Evolutionary conservation across 2,329 filamentous ascomycete species (phyloP).

Genomic region (Fusarium papillatum): DNA sequence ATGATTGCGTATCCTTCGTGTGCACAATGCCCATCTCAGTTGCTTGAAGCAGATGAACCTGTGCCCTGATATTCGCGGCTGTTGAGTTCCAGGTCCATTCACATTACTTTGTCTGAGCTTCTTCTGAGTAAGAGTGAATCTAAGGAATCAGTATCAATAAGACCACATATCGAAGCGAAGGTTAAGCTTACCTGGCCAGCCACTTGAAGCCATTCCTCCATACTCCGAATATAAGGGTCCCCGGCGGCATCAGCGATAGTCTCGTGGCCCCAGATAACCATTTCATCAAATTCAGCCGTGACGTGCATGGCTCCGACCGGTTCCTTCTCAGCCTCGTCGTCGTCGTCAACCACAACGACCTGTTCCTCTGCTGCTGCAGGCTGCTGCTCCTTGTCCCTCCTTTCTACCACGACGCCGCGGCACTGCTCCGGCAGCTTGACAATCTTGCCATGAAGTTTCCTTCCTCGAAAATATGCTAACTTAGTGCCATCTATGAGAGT

Average conservation of each 20-base stretch:
- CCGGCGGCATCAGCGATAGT: constrained; percentile 68
- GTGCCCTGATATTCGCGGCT: neutral
- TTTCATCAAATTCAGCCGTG: constrained; percentile 77
- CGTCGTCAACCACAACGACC: constrained; percentile 45
- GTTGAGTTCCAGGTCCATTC: neutral
- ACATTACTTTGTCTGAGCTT: neutral
- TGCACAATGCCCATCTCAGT: neutral
- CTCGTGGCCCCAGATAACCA: constrained; percentile 91
- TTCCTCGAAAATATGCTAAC: constrained; percentile 81
- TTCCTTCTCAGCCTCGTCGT: constrained; percentile 58
- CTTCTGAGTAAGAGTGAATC: constrained; percentile 40
- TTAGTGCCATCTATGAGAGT: constrained; percentile 60
- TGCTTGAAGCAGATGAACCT: neutral
- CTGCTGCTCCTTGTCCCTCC: constrained; percentile 52
- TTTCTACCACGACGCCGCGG: constrained; percentile 69
- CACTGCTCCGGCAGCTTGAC: constrained; percentile 80
- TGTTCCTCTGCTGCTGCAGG: constrained; percentile 52
- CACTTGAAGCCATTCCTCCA: constrained; percentile 86
- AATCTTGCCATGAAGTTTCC: constrained; percentile 79
- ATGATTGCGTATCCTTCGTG: neutral
- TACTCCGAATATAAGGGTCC: constrained; percentile 80
- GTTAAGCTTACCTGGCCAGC: constrained; percentile 72
- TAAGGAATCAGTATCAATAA: constrained; percentile 20
- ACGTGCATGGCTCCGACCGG: constrained; percentile 69
- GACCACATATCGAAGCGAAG: neutral